phyloP scores from a whole-genome alignment of 305 asterid genomes.

The Solanum hybrid region DNA sequence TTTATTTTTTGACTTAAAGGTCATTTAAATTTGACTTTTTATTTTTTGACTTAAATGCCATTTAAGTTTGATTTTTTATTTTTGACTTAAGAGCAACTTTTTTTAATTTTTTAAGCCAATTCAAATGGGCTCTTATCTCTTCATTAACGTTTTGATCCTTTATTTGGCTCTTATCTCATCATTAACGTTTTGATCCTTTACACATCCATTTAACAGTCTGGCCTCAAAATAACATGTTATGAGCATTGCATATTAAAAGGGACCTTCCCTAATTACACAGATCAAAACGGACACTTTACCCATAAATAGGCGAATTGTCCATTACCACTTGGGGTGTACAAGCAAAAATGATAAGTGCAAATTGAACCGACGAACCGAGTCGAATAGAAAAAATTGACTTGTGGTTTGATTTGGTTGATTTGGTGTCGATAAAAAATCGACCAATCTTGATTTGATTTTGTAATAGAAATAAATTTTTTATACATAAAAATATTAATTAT shows the following conservation, averaged over 20 bases:
- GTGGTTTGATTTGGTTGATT: not conserved
- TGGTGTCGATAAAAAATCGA: no score
- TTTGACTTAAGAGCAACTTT: no score
- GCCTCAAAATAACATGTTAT: no score
- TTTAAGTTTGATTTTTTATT: no score
- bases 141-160: not conserved
- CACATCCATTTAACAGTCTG: not conserved
- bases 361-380: not conserved
- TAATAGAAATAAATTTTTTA: no score
- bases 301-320: not conserved
- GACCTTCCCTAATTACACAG: not conserved
- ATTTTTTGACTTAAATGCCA: no score
- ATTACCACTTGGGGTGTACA: not conserved
- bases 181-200: not conserved
- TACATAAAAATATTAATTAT: not conserved
- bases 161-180: no score
- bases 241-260: not conserved
- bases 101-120: not conserved
- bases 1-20: no score
- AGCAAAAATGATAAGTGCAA: not conserved
- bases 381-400: not conserved
- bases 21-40: no score
- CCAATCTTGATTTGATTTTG: not conserved
- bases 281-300: no score
- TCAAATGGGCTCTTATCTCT: no score